Percentiles rank a stretch among this genome's conserved stretches.
These are phyloP conservation scores for Lachnellula subtilissima DNA, from an alignment of 2,329 filamentous ascomycete genomes.

Conservation along the genomic window DNA sequence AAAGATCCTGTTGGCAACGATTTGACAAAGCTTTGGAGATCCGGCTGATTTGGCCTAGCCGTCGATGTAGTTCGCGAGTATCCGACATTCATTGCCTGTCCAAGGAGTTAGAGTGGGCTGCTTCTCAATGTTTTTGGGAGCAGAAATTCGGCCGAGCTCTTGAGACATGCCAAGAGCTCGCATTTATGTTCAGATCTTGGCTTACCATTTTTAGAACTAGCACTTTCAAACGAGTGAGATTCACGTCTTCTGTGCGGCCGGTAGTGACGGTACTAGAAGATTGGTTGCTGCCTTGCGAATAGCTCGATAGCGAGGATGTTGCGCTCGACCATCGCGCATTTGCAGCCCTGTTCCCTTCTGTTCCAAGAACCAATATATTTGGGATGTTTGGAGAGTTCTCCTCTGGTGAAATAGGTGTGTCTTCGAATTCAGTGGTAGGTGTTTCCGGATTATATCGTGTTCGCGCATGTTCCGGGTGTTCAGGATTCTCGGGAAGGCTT, in stretches of 20 bases:
- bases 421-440: constrained; percentile 91
- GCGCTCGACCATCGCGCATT: constrained; percentile 77
- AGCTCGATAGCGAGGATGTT: constrained; percentile 72
- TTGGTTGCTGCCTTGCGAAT: constrained; percentile 64
- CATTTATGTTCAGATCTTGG: too few relatives aligned
- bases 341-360: constrained; percentile 54
- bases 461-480: constrained; percentile 24
- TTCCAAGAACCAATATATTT: constrained; percentile 83
- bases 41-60: constrained; percentile 41
- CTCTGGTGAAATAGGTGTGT: constrained; percentile 77
- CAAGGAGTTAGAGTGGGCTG: too few relatives aligned
- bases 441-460: constrained; percentile 65
- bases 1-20: constrained; percentile 72
- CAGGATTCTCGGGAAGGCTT: constrained; percentile 43
- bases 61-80: constrained; percentile 55
- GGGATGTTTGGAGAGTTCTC: constrained; percentile 70
- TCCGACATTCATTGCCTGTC: constrained; percentile 65
- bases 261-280: constrained; percentile 71
- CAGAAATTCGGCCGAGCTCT: too few relatives aligned
- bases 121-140: too few relatives aligned
- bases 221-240: constrained; percentile 71
- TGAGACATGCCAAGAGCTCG: too few relatives aligned
- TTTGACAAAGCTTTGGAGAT: constrained; percentile 72
- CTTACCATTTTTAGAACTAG: constrained; percentile 71
- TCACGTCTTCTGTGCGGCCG: constrained; percentile 61